Evolutionary conservation across 2,329 filamentous ascomycete species (phyloP), one percentile per base, ranked within the genome.

Genomic region (Penicillium paneum): DNA sequence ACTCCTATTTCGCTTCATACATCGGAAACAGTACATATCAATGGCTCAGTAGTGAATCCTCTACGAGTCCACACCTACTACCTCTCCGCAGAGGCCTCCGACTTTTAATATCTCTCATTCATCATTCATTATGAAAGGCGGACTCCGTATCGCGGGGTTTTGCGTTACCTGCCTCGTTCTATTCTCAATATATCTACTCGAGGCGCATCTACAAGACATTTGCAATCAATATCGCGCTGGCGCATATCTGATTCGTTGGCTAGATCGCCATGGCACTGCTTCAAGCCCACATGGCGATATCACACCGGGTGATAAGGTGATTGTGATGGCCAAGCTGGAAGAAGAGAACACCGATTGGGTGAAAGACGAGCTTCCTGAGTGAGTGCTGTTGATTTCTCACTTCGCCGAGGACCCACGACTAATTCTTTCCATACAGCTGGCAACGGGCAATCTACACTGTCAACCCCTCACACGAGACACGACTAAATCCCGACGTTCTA

Each of bases 271-370:
- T 32, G 52, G 57, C 13, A 52, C 50, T n/a, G 41, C 17, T 13
- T 42, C 50, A 26, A 50, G 7, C 28, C 56, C 49, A 21, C 29
- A 54, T 3, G 44, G 52, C 39, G 48, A 59, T 35, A 57, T 36
- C 31, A 43, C 41, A 2, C 51, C 55, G 2, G 65, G 63, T 6
- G 72, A 76, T 60, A 76, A 76, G 45, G 69, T 74, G 12, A 71
- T 78, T 48, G 71, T 78, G 26, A 76, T 79, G 69, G 77, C 76
- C 15, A 76, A 70, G 55, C 54, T 78, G 13, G 66, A 72, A 36
- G 69, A 68, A 28, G 77, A 80, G 55, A 65, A 76, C 53, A 75
- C 76, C 7, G 62, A 70, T 17, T 81, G 78, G 78, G 74, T 80
- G 2, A 59, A 66, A 13, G 59, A 72, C 32, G 67, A 78, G 24